Percentiles rank a stretch among this genome's conserved stretches.
phyloP scores from a whole-genome alignment of 129 eudicot species.

The Saussurea involucrata region DNA sequence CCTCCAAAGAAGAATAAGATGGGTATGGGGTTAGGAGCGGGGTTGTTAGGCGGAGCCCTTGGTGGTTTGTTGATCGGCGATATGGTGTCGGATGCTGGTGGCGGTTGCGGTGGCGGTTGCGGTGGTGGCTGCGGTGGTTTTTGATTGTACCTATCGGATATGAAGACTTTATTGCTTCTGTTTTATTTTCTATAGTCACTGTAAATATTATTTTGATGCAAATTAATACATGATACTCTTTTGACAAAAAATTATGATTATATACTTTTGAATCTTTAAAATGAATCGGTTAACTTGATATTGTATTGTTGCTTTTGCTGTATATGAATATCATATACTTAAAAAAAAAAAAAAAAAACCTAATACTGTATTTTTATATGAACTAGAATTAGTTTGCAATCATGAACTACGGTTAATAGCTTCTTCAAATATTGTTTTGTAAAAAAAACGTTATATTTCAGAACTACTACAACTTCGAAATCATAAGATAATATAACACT shows the following conservation, averaged over 20 bases:
- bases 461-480: no score
- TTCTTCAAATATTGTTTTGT: no score
- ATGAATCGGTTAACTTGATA: no score
- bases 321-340: no score
- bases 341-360: no score
- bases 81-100: conserved; percentile 37
- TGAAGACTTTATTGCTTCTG: background rate
- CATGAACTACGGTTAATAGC: no score
- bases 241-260: background rate
- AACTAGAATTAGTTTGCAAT: no score
- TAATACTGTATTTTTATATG: background rate
- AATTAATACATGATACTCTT: background rate
- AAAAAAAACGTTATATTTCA: no score
- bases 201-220: conserved; percentile 1
- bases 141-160: background rate
- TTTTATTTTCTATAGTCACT: background rate
- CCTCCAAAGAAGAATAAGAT: conserved; percentile 38
- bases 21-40: conserved; percentile 69
- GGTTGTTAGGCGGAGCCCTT: conserved; percentile 59
- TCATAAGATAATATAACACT: no score
- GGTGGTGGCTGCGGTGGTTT: conserved; percentile 41
- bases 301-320: no score
- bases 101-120: conserved; percentile 32
- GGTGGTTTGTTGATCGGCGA: conserved; percentile 64
- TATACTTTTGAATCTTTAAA: no score